Base-by-base conservation (phyloP, 2,329 filamentous ascomycete species). In the Claviceps quebecensis region DNA sequence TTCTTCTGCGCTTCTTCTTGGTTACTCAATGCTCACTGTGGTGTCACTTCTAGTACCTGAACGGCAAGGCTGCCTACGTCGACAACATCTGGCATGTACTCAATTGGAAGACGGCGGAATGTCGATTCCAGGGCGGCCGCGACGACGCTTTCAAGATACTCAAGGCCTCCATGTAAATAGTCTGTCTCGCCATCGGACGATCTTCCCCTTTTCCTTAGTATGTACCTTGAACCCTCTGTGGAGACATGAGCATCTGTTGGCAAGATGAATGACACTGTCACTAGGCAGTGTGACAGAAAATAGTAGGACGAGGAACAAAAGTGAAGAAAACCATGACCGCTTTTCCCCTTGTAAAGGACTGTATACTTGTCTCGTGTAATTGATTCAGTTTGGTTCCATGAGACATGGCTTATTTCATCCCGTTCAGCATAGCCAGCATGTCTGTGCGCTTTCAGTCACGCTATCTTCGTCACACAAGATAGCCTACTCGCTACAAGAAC, bases 61-160 rank as follows among this genome's bases (percentile, higher is more conserved):
- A 89, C 60, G 80, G 81, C 54, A 87, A 88, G 67, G 82, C 81
- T 0, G 79, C 80, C 0, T 90, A 90, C 59, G 76, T 87, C 6
- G 77, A 85, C 54, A 84, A 84, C 55, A 85, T 88, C 58, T 89
- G 84, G 85, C 80, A 80, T 37, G 78, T 89, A 36, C 80, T 89
- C 61, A 88, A 87, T 69, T 89, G 85, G 86, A 79, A 82, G 67
- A 81, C 75, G 5, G 77, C 80, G 1, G 83, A 86, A 69, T 67
- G 73, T 53, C 74, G 84, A 34, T 87, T 78, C 64, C 58, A 67
- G 1, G 75, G 76, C 2, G 67, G 58, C 4, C 65, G 67, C 4
- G 71, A 73, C 9, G 70, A 75, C 52, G 69, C 64, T 1, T 74
- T 75, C 63, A 68, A 69, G 59, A 61, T 67, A 17, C 65, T 75